Base-by-base conservation (phyloP, 2,329 filamentous ascomycete species). In the Sporothrix euskadiensis region DNA sequence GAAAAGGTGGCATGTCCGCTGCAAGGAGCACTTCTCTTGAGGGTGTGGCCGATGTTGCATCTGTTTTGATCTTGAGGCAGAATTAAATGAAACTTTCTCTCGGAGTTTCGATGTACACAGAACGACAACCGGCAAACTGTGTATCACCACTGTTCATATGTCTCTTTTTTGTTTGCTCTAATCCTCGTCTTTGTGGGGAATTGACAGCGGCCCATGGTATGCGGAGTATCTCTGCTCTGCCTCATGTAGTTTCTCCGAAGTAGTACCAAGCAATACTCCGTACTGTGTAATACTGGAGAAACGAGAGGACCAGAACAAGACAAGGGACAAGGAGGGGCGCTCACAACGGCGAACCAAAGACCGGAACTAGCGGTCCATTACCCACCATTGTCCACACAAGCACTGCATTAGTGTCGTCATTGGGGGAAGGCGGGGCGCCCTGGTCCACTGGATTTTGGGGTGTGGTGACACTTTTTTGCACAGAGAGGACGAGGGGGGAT, bases 391-490 rank as follows among this genome's bases (percentile, higher is more conserved):
- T 22, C 35, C 61, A 30, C 39, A 47, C 39, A 44, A 44, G 44
- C 47, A n/a, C 65, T 69, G 47, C 66, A 69, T 56, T 69, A 69
- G 47, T 69, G 47, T 22, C 35, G 26, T 49, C 41, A 68, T 68
- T 68, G 63, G 63, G 9, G 63, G 41, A 47, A 39, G 35, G 19
- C 35, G 35, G 61, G 63, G 63, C 66, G 47, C 26, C 32, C 2
- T 22, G 66, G 6, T 41, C 66, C 66, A 69, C 47, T 69, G 66
- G 19, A 39, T 69, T 69, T 39, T 54, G 47, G 66, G 47, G 66
- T 69, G 66, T 69, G 49, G 14, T 69, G 66, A 69, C 66, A 69
- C 47, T 54, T 69, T 54, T 66, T 47, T 65, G 35, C 9, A 63
- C 19, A 41, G 59, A 19, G 59, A 19, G 30, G 41, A 26, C 39